Evolutionary conservation across 148 eudicot species (phyloP).

Genomic region (Rhododendron kiyosumense): DNA sequence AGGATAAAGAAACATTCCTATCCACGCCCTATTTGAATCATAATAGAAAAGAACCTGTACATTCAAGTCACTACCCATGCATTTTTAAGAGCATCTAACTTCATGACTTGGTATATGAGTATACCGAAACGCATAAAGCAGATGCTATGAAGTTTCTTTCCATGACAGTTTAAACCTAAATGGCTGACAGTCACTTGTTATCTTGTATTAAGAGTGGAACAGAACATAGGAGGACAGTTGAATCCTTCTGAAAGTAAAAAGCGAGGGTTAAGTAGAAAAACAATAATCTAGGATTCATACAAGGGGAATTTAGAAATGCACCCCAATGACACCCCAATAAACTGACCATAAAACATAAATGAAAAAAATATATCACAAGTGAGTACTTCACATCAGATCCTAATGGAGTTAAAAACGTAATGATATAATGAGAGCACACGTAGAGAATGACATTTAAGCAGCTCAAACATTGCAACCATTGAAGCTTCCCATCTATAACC

Average conservation of each 20-base stretch:
- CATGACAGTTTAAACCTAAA: neutral
- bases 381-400: neutral
- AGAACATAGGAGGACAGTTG: neutral
- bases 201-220: neutral
- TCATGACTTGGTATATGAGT: neutral
- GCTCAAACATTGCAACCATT: neutral
- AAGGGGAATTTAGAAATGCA: neutral
- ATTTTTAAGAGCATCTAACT: neutral
- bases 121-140: neutral
- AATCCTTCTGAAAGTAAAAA: neutral
- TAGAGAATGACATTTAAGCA: neutral
- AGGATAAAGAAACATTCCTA: neutral
- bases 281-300: neutral
- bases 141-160: neutral
- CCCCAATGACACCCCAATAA: neutral
- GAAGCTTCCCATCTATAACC: neutral
- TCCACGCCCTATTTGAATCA: neutral
- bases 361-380: neutral
- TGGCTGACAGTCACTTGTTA: neutral
- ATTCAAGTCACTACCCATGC: neutral
- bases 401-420: neutral
- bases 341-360: neutral
- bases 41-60: neutral
- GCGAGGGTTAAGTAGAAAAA: neutral
- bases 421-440: neutral